Evolutionary conservation across 805 yeast species (phyloP).

Genomic region (Nematodospora valgi): DNA sequence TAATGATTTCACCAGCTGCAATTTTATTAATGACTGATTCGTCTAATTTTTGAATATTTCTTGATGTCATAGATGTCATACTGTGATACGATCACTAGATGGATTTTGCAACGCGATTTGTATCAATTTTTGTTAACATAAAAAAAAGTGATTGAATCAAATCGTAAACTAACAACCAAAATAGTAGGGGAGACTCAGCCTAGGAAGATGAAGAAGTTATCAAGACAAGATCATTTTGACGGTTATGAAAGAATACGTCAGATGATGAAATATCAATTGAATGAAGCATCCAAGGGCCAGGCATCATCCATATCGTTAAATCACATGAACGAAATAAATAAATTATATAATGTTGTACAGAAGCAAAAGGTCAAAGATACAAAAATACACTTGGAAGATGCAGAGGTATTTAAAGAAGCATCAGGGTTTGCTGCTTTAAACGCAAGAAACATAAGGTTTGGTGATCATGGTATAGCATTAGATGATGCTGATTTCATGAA

Average conservation of each 20-base stretch:
- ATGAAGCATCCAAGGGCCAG: conserved; percentile 54
- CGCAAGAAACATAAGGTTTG: conserved; percentile 58
- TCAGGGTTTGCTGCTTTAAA: conserved; percentile 63
- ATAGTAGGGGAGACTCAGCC: background rate
- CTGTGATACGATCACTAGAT: too few relatives aligned
- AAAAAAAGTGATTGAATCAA: background rate
- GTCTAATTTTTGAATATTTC: conserved; percentile 44
- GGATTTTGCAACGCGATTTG: conserved; percentile 1
- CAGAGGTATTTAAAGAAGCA: conserved; percentile 58
- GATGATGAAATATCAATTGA: conserved; percentile 33
- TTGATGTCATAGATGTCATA: background rate
- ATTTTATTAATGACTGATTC: conserved; percentile 77
- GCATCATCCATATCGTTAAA: conserved; percentile 47
- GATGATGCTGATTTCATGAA: conserved; percentile 45
- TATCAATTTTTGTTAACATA: background rate
- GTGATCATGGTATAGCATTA: conserved; percentile 50
- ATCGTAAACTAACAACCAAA: too few relatives aligned
- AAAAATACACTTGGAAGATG: conserved; percentile 46
- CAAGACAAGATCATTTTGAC: conserved; percentile 13
- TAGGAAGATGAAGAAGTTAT: conserved; percentile 10
- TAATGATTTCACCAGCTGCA: conserved; percentile 96
- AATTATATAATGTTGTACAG: conserved; percentile 15
- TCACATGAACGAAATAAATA: conserved; percentile 12
- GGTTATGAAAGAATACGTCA: conserved; percentile 27
- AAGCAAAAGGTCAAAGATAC: conserved; percentile 32